phyloP scores from a whole-genome alignment of 176 grass and related monocot species.

The Aegilops sharonensis region DNA sequence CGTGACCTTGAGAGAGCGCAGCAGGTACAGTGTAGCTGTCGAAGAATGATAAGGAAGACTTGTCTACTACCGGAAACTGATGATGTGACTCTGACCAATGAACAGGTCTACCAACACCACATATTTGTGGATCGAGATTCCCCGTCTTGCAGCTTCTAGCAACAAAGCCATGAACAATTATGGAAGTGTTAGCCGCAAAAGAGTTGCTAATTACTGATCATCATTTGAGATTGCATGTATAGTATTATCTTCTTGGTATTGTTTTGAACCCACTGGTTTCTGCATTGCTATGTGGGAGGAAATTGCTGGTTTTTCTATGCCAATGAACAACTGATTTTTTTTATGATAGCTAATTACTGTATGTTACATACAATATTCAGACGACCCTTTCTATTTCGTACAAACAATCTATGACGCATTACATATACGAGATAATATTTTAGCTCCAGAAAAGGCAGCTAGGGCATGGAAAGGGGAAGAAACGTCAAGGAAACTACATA shows the following conservation, averaged over 20 bases:
- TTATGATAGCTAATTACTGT: background rate
- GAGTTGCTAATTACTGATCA: background rate
- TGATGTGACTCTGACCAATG: background rate
- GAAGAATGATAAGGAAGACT: constrained; percentile 42
- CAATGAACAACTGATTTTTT: background rate
- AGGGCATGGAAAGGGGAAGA: background rate
- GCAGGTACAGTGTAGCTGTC: constrained; percentile 46
- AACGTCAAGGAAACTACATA: background rate
- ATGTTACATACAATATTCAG: background rate
- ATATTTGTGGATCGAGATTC: constrained; percentile 15
- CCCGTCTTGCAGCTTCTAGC: background rate
- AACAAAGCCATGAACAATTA: background rate
- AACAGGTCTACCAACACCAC: background rate
- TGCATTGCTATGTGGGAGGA: background rate
- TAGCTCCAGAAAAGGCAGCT: background rate
- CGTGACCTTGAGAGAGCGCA: background rate
- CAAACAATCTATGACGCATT: background rate
- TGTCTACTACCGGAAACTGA: constrained; percentile 14
- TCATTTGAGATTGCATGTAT: background rate
- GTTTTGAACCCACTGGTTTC: background rate
- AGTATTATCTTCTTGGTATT: background rate
- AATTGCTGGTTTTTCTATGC: background rate
- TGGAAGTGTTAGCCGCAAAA: background rate
- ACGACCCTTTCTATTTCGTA: background rate
- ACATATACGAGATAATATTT: background rate